Evolutionary conservation across 495 filamentous ascomycete species (phyloP), one percentile per base, ranked within the genome.

Genomic region (Talaromyces adpressus): DNA sequence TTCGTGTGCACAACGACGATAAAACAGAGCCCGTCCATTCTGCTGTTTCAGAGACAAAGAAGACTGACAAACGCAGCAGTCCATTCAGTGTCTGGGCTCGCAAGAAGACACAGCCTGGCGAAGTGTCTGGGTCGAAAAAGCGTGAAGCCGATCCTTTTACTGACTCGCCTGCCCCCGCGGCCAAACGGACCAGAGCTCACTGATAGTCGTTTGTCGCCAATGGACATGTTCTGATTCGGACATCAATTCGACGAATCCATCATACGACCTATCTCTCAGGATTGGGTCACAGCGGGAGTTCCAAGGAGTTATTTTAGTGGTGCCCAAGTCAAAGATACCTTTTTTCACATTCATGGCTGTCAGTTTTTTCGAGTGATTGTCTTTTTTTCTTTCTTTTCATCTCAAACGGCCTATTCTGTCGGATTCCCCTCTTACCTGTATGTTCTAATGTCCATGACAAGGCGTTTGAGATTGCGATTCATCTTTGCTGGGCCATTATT

Each of bases 71-170:
- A 53, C 85, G 82, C 65, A 73, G 73, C 12, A 89, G 86, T 67
- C 86, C 87, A 0, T 92, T 91, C 65, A 82, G 85, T 65, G 74
- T 75, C 57, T 91, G 88, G 87, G 76, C 77, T 45, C 82, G 87
- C 20, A 82, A 80, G 64, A 91, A 91, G 79, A 68, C 66, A 56
- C 66, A 63, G 2, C 68, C 74, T 57, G 68, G 72, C 11, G 47
- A 65, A 52, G 66, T 59, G 11, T 57, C 66, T 23, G 69, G 71
- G 27, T 41, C 71, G 34, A 69, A 70, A 54, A 78, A 78, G 61
- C 65, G 72, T 34, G 72, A 75, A 34, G 71, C 70, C 22, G 73
- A 71, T 29, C 32, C 62, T 27, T 66, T 62, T 57, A 60, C 65
- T 47, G 68, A 69, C 52, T 63, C 71, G 18, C 62, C 64, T 64